Conservation (phyloP, 2,329 filamentous ascomycete genomes). For the Madurella fahalii region DNA sequence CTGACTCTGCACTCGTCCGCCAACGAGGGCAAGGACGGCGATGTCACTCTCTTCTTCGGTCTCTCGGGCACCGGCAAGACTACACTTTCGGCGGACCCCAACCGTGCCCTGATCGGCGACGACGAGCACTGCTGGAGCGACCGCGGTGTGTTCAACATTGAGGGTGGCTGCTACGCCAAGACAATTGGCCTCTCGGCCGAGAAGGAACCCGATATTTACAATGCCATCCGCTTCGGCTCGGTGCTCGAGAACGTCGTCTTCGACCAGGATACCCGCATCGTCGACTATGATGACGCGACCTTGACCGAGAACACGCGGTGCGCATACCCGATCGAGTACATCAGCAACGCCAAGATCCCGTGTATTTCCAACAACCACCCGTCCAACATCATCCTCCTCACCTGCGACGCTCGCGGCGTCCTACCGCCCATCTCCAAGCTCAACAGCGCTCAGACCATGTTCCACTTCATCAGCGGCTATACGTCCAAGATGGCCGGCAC, state of each 20-base stretch:
- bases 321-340: slow-evolving; percentile 99
- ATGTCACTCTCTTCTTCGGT: slow-evolving; percentile 99
- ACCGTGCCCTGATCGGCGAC: slow-evolving; percentile 93
- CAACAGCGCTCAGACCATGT: slow-evolving; percentile 93
- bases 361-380: slow-evolving; percentile 85
- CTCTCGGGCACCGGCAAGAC: slow-evolving; percentile 99
- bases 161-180: slow-evolving; percentile 99
- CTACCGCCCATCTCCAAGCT: slow-evolving; percentile 98
- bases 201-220: slow-evolving; percentile 98
- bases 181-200: slow-evolving; percentile 94
- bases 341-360: slow-evolving; percentile 97
- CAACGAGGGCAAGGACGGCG: slow-evolving; percentile 90
- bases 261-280: slow-evolving; percentile 79
- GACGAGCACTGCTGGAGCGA: slow-evolving; percentile 99
- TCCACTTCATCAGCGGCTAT: slow-evolving; percentile 99
- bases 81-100: slow-evolving; percentile 92
- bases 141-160: slow-evolving; percentile 96
- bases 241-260: slow-evolving; percentile 99
- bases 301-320: slow-evolving; percentile 98
- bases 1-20: slow-evolving; percentile 97
- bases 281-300: slow-evolving; percentile 93
- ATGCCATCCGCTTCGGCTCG: slow-evolving; percentile 92
- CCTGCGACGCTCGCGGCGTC: slow-evolving; percentile 95
- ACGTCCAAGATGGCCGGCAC: slow-evolving; percentile 99
- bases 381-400: slow-evolving; percentile 95